Evolutionary conservation across 192 early-diverging fungal genomes (phyloP).

Genomic region (Rhizophagus clarus): DNA sequence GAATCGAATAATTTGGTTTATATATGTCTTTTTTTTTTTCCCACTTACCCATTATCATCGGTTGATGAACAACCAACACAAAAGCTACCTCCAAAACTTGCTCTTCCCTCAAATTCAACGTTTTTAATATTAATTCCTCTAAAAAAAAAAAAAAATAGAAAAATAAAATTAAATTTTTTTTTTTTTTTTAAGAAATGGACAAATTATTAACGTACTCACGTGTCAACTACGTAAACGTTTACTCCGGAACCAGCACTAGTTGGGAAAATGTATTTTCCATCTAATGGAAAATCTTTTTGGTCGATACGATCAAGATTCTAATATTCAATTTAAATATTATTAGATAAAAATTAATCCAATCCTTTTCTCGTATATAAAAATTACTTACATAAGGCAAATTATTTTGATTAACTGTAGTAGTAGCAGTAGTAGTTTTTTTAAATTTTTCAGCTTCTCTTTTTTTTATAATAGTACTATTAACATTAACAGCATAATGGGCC

Average conservation of each 20-base stretch:
- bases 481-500: background rate
- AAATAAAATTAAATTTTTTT: too few species aligned
- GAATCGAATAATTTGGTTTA: background rate
- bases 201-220: slow-evolving; percentile 40
- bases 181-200: too few species aligned
- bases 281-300: slow-evolving; percentile 53
- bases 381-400: background rate
- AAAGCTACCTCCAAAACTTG: slow-evolving; percentile 55
- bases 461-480: too few species aligned
- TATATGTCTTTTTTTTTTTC: background rate
- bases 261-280: slow-evolving; percentile 55
- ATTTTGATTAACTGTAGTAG: background rate
- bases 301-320: slow-evolving; percentile 69
- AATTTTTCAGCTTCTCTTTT: too few species aligned
- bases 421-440: too few species aligned
- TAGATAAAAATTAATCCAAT: background rate
- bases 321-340: background rate
- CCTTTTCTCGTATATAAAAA: background rate
- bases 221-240: slow-evolving; percentile 68
- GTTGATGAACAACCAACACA: slow-evolving; percentile 52
- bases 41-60: slow-evolving; percentile 45
- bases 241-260: slow-evolving; percentile 61
- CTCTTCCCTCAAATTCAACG: slow-evolving; percentile 76
- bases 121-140: slow-evolving; percentile 62
- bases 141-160: background rate